These are phyloP conservation scores for Trypanosoma congolense DNA, from an alignment of 208 protist genomes.

Conservation along the genomic window DNA sequence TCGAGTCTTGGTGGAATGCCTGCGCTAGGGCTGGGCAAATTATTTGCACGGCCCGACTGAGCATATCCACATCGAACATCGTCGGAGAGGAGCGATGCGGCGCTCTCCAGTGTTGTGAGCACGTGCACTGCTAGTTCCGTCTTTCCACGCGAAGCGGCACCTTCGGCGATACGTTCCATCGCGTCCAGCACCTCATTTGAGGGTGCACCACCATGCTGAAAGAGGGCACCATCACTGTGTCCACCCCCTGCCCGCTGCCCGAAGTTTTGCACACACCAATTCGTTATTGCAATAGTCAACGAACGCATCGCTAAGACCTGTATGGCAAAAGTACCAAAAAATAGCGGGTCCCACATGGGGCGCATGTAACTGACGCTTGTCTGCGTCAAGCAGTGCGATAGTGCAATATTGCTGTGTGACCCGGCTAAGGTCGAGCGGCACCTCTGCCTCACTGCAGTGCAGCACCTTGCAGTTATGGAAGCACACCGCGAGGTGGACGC, in stretches of 20 bases:
- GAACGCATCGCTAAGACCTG: constrained; percentile 48
- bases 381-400: constrained; percentile 47
- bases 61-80: constrained; percentile 19
- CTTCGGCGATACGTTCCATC: constrained; percentile 50
- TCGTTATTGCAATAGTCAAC: constrained; percentile 65
- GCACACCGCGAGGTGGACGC: constrained; percentile 70
- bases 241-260: constrained; percentile 33
- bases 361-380: constrained; percentile 22
- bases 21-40: constrained; percentile 55
- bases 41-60: constrained; percentile 54
- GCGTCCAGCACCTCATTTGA: constrained; percentile 53
- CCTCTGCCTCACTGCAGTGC: constrained; percentile 40
- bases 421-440: constrained; percentile 51
- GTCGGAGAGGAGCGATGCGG: constrained; percentile 28
- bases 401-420: constrained; percentile 55
- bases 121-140: constrained; percentile 52
- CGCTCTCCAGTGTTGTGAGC: constrained; percentile 31
- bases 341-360: constrained; percentile 42
- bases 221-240: constrained; percentile 28
- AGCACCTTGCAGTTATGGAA: constrained; percentile 54
- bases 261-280: constrained; percentile 47
- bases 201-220: constrained; percentile 16
- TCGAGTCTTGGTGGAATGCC: constrained; percentile 47
- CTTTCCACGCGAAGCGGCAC: constrained; percentile 39
- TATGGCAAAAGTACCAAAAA: constrained; percentile 72